These are phyloP conservation scores for Pestalotiopsis sp. DNA, from an alignment of 2,329 filamentous ascomycete genomes.

Conservation along the genomic window DNA sequence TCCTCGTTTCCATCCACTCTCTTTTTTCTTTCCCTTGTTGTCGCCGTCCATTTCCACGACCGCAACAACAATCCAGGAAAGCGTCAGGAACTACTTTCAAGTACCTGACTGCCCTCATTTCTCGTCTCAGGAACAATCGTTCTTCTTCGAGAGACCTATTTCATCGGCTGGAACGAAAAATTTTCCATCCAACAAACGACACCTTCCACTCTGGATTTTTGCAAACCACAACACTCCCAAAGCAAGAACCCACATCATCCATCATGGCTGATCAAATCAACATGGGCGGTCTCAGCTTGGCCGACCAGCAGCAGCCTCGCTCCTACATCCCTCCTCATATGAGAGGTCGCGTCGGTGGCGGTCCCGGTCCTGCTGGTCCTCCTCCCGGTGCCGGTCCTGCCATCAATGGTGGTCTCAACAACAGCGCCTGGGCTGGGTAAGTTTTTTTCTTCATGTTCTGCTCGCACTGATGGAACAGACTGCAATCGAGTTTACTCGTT, in stretches of 20 bases:
- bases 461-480: constrained; percentile 6
- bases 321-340: constrained; percentile 89
- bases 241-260: neutral
- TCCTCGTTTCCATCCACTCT: constrained; percentile 10
- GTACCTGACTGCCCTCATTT: constrained; percentile 25
- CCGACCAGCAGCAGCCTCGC: constrained; percentile 51
- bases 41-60: constrained; percentile 3
- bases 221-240: constrained; percentile 14
- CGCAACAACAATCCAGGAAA: constrained; percentile 1
- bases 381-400: constrained; percentile 36
- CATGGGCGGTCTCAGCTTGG: constrained; percentile 75
- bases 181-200: constrained; percentile 11
- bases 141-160: constrained; percentile 29
- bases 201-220: constrained; percentile 9
- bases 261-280: constrained; percentile 82
- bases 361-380: constrained; percentile 27
- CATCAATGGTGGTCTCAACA: constrained; percentile 55
- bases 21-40: constrained; percentile 17
- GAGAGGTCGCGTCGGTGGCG: constrained; percentile 57
- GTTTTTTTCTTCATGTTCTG: constrained; percentile 26
- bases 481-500: neutral
- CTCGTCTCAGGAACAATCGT: constrained; percentile 28
- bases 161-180: constrained; percentile 26
- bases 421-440: constrained; percentile 68
- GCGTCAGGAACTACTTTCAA: constrained; percentile 18